Percentiles rank a stretch among this genome's conserved stretches.
Conservation (phyloP, 2,329 filamentous ascomycete species). For the Colletotrichum tropicale region DNA sequence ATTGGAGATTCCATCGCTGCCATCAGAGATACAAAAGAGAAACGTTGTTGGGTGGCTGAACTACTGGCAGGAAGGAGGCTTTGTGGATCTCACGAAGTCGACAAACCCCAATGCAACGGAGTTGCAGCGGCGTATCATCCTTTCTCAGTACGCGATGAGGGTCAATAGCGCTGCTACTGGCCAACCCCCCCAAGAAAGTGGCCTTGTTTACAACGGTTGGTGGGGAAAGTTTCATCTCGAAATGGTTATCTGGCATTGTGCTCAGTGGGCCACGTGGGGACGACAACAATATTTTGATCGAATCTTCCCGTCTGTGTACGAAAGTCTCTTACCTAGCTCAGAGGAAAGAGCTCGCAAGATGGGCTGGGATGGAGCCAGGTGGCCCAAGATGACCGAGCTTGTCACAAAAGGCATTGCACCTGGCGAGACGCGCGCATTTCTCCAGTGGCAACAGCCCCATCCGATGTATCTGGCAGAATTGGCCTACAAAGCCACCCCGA, state of each 20-base stretch:
- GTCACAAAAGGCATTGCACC: slow-evolving; percentile 30
- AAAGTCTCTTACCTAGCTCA: slow-evolving; percentile 45
- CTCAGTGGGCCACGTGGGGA: slow-evolving; percentile 43
- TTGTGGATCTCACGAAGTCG: slow-evolving; percentile 43
- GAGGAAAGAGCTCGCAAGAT: slow-evolving; percentile 38
- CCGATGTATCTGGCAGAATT: slow-evolving; percentile 64
- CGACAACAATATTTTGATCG: slow-evolving; percentile 36
- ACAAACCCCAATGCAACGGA: slow-evolving; percentile 39
- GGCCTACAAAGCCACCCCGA: slow-evolving; percentile 28
- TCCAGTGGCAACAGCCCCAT: slow-evolving; percentile 69
- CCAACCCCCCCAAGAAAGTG: background rate
- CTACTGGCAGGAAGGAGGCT: slow-evolving; percentile 43
- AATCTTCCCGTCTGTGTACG: slow-evolving; percentile 46
- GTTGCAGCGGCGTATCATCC: slow-evolving; percentile 35
- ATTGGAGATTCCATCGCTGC: slow-evolving; percentile 25
- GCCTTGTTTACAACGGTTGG: slow-evolving; percentile 32
- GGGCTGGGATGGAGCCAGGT: slow-evolving; percentile 47
- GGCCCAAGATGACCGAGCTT: slow-evolving; percentile 40
- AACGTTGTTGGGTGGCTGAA: slow-evolving; percentile 33
- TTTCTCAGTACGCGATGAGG: slow-evolving; percentile 46
- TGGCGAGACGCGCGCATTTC: slow-evolving; percentile 62
- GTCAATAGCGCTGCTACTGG: slow-evolving; percentile 42
- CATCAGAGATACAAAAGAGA: slow-evolving; percentile 25
- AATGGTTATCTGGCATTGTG: slow-evolving; percentile 45
- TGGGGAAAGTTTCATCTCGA: slow-evolving; percentile 48